Evolutionary conservation across 768 basidiomycete genomes (phyloP), one percentile per base, ranked within the genome.

Genomic region (Mycena epipterygia): DNA sequence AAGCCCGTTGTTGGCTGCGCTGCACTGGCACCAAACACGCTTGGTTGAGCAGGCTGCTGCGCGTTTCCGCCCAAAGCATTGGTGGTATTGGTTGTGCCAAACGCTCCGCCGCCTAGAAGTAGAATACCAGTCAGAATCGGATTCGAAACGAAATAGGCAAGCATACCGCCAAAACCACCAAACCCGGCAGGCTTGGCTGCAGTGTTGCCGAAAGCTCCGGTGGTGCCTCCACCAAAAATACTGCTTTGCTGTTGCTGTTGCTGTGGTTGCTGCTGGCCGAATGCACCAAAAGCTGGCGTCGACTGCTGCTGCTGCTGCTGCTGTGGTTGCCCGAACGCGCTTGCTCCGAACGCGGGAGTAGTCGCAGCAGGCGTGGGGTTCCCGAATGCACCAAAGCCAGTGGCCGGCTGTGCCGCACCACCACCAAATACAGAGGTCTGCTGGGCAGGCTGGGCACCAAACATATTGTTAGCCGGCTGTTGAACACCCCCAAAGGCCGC

Each of bases 311-410:
- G 76, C 27, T 73, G 75, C 64, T 82, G 81, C 19, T 80, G 81
- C 37, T 81, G 81, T 29, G 81, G 78, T 37, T 84, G 82, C 13
- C 85, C 82, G 32, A 84, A 84, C 17, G 66, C 76, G 11, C 35
- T 21, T 35, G 13, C 30, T 8, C 69, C 69, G 49, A 72, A 69
- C 19, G 64, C 71, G 63, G 67, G 58, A 13, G 75, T 59, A 6
- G 79, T 74, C 39, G 83, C 76, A 57, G 81, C 82, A 55, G 75
- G 76, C 5, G 79, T 76, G 11, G 75, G 76, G 59, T 51, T 78
- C 19, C 84, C 84, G 75, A 89, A 89, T 2, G 83, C 80, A 58
- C 87, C 84, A 72, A 87, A 88, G 17, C 80, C 84, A 19, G 81
- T 74, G 23, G 82, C 73, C 5, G 81, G 77, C 59, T 81, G 78